Conservation (phyloP, 306 rosid genomes). For the Corylus heterophylla region DNA sequence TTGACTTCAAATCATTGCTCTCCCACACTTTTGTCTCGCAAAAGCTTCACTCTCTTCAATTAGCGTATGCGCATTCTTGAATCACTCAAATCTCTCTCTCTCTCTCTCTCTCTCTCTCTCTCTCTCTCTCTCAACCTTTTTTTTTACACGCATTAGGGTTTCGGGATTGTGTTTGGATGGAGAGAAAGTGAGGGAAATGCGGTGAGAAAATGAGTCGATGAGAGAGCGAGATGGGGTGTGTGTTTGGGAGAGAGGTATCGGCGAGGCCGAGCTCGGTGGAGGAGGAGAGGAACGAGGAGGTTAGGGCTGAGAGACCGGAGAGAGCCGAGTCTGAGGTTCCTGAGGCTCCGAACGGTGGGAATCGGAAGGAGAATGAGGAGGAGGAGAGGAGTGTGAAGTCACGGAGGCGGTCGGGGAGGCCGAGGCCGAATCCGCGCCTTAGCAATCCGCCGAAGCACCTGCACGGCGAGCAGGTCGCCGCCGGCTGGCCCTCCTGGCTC, state of each 20-base stretch:
- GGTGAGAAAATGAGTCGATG: constrained; percentile 33
- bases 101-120: constrained; percentile 23
- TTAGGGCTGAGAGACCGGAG: constrained; percentile 39
- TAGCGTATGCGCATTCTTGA: constrained; percentile 37
- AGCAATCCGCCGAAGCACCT: constrained; percentile 82
- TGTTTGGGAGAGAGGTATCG: constrained; percentile 62
- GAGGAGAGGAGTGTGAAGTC: constrained; percentile 46
- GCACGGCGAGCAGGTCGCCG: constrained; percentile 98
- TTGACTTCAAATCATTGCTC: constrained; percentile 77
- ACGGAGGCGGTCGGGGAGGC: constrained; percentile 56
- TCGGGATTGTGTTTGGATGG: constrained; percentile 28
- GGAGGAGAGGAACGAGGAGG: constrained; percentile 35
- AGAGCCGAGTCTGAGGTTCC: constrained; percentile 28
- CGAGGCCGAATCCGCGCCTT: constrained; percentile 81
- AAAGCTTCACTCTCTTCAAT: constrained; percentile 58
- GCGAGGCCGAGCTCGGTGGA: constrained; percentile 26
- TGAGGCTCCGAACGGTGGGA: constrained; percentile 46
- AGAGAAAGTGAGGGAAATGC: constrained; percentile 44
- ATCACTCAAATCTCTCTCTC: constrained; percentile 25
- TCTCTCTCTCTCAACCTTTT: constrained; percentile 32
- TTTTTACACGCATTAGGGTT: constrained; percentile 54
- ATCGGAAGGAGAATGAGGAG: constrained; percentile 50
- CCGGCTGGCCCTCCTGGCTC: constrained; percentile 99
- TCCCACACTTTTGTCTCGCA: constrained; percentile 71
- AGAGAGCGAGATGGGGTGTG: constrained; percentile 73